Base-by-base conservation (phyloP, 208 protist species). In the Lotmaria passim region DNA sequence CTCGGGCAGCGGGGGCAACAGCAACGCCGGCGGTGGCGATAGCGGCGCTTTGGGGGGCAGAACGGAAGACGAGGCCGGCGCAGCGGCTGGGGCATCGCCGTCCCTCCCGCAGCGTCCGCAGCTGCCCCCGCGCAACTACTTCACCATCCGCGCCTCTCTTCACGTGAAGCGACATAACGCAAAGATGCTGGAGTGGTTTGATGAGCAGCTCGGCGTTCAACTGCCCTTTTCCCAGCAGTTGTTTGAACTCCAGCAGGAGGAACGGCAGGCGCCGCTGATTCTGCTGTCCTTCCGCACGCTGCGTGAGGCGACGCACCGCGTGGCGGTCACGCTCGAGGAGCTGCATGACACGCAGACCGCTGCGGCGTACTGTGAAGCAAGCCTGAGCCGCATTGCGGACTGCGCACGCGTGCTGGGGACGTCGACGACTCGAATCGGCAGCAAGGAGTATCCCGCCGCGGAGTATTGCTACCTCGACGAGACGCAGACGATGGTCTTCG, bases 401-500 rank as follows among this genome's bases (percentile, higher is more conserved):
- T 92, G 87, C 69, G 76, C 83, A 4, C 78, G 78, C 30, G 41
- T 95, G 2, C 41, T 93, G n/a, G 78, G 73, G 26, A 79, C 67
- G 26, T 55, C 78, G 26, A 86, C 52, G 23, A 78, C 73, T 14
- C 90, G 87, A 52, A 90, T 95, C 59, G 89, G 86, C 53, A 75
- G 59, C 17, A 64, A 63, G 2, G 80, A 82, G 47, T 74, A 78
- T 47, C 90, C 90, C 12, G 59, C 70, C 36, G 87, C 84, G 23
- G 87, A 95, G 80, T 93, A 93, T 73, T 93, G 87, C 78, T 95
- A 95, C 73, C 44, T 92, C 36, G 85, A 93, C 52, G 79, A 65
- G n/a, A 55, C 76, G 7, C 64, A 62, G 26, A 63, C 19, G 34
- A 73, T 68, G 66, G 61, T 88, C 69, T 91, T 83, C 51, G 86